These are phyloP conservation scores for Fusarium clavum DNA, from an alignment of 2,329 filamentous ascomycete genomes.

Conservation along the genomic window DNA sequence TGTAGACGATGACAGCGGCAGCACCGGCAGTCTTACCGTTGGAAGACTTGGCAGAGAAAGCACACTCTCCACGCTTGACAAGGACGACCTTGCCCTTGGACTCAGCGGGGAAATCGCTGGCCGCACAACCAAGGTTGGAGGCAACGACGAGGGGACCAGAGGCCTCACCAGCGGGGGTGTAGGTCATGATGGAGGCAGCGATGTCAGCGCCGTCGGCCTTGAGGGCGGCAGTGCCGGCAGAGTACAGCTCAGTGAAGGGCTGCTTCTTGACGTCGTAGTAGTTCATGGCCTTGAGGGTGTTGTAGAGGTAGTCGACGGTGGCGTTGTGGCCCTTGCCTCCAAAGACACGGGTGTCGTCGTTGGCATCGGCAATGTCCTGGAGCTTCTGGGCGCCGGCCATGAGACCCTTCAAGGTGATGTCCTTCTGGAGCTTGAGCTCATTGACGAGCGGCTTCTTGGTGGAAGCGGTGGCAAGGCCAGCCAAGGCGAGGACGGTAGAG, in stretches of 20 bases:
- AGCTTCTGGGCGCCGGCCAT: slow-evolving; percentile 58
- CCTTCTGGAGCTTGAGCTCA: slow-evolving; percentile 54
- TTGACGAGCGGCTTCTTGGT: slow-evolving; percentile 51
- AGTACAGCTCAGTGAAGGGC: slow-evolving; percentile 56
- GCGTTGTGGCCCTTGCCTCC: slow-evolving; percentile 59
- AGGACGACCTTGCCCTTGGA: slow-evolving; percentile 68
- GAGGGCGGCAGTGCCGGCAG: slow-evolving; percentile 49
- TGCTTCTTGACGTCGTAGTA: slow-evolving; percentile 60
- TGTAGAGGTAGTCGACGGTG: slow-evolving; percentile 59
- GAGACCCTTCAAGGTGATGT: slow-evolving; percentile 56
- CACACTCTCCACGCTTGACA: slow-evolving; percentile 68
- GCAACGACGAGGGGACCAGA: slow-evolving; percentile 58
- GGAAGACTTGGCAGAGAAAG: slow-evolving; percentile 68
- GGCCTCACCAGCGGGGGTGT: slow-evolving; percentile 62
- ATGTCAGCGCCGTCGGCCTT: slow-evolving; percentile 47
- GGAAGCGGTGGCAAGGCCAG: slow-evolving; percentile 32
- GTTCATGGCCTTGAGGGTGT: slow-evolving; percentile 52
- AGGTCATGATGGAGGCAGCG: slow-evolving; percentile 54
- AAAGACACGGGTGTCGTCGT: slow-evolving; percentile 58
- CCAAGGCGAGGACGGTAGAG: slow-evolving; percentile 43
- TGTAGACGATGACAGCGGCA: slow-evolving; percentile 68
- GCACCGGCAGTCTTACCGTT: slow-evolving; percentile 69
- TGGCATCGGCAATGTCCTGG: slow-evolving; percentile 57
- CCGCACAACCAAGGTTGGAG: slow-evolving; percentile 64
- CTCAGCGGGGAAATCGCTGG: slow-evolving; percentile 64